Evolutionary conservation across 495 filamentous ascomycete species (phyloP), one percentile per base, ranked within the genome.

Genomic region (Chlorociboria aeruginascens): DNA sequence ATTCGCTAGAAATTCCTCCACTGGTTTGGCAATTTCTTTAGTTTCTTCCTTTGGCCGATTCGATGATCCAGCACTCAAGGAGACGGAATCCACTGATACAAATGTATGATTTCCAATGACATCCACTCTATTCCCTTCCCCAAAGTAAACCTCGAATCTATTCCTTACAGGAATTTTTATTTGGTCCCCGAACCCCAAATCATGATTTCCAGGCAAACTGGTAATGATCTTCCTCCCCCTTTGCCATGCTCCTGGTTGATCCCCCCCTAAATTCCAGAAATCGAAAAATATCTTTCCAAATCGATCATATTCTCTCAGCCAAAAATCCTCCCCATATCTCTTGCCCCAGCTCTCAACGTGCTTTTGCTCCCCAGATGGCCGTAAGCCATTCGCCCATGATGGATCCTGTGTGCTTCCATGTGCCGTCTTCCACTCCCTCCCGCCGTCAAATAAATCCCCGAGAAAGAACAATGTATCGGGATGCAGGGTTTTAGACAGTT

Each of bases 401-500:
- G 84, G 79, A 45, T 84, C 85, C 32, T 70, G 63, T 46, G 75
- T 82, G 16, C 73, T 67, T 7, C 68, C 65, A 10, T 66, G 66
- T 10, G 61, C 64, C 25, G 86, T 85, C 45, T 81, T 81, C 93
- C 93, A 99, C 66, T 99, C 93, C 56, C 93, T 74, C 11, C 93
- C 93, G 2, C 93, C 93, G 57, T 99, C 93, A 55, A 99, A 96
- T 1, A 99, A 70, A 58, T 99, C 93, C 4, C 93, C 93, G 0
- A 99, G 69, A 61, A 99, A 97, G 54, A 94, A 70, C 2, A 90
- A 72, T 30, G 82, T 89, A 53, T 92, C 83, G 3, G 93, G 93
- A 29, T 75, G 68, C 10, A 97, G 69, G 7, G 73, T 59, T 14
- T 69, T 60, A 55, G 92, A 83, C 36, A 96, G 70, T 13, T 74